phyloP scores from a whole-genome alignment of 2,329 filamentous ascomycete species.

The Didymella glomerata region DNA sequence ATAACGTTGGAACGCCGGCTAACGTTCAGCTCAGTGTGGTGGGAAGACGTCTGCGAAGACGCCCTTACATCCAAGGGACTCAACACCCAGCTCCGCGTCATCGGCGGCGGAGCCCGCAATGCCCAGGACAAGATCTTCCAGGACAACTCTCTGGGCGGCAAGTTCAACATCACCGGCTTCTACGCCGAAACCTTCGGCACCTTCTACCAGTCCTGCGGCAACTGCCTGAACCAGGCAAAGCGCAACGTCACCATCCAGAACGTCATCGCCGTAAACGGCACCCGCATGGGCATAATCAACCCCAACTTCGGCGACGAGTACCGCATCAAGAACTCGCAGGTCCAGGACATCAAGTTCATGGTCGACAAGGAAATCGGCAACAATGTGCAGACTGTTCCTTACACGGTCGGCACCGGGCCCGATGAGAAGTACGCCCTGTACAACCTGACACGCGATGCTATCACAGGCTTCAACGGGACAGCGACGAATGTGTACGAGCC shows the following conservation, averaged over 20 bases:
- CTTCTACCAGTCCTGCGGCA: constrained; percentile 39
- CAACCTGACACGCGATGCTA: constrained; percentile 35
- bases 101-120: constrained; percentile 38
- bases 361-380: constrained; percentile 41
- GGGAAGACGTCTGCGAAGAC: constrained; percentile 41
- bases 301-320: constrained; percentile 40
- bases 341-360: constrained; percentile 30
- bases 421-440: constrained; percentile 41
- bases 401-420: constrained; percentile 36
- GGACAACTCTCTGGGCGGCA: constrained; percentile 33
- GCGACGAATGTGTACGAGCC: constrained; percentile 31
- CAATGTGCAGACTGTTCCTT: constrained; percentile 39
- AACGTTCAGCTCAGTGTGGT: constrained; percentile 31
- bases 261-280: constrained; percentile 36
- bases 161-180: constrained; percentile 38
- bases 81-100: constrained; percentile 39
- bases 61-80: constrained; percentile 37
- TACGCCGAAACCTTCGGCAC: constrained; percentile 39
- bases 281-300: constrained; percentile 40
- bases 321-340: constrained; percentile 35
- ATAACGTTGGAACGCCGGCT: background rate
- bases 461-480: constrained; percentile 34
- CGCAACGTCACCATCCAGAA: constrained; percentile 41
- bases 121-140: constrained; percentile 39
- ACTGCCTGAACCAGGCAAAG: constrained; percentile 40